A percentile compares a stretch with the other conserved stretches of the same genome.
Conservation (phyloP, 768 basidiomycete genomes). For the Mycena vulgaris region DNA sequence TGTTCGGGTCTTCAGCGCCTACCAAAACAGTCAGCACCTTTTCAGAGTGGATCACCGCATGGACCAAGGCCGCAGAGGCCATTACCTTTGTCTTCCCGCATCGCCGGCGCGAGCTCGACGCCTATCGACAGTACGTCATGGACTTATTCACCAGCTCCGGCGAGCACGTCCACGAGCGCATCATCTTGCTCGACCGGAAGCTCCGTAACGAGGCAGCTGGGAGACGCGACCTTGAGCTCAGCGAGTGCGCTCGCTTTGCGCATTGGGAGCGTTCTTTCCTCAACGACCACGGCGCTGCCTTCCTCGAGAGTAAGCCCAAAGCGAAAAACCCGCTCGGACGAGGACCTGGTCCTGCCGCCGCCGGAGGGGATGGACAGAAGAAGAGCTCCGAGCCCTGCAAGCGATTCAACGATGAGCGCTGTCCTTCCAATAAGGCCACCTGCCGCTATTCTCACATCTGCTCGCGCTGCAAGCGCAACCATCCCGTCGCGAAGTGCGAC, state of each 20-base stretch:
- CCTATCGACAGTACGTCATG: slow-evolving; percentile 43
- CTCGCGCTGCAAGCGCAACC: slow-evolving; percentile 19
- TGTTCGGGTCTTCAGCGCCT: neutral
- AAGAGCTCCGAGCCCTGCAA: slow-evolving; percentile 38
- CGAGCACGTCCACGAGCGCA: neutral
- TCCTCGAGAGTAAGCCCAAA: slow-evolving; percentile 12
- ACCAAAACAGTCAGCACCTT: slow-evolving; percentile 32
- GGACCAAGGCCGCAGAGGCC: slow-evolving; percentile 34
- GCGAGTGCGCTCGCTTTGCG: slow-evolving; percentile 27
- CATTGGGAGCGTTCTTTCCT: slow-evolving; percentile 26
- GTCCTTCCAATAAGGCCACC: slow-evolving; percentile 5
- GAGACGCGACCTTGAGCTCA: slow-evolving; percentile 39
- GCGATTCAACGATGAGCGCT: slow-evolving; percentile 41
- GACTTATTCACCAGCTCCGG: slow-evolving; percentile 39
- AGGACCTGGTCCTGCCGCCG: neutral
- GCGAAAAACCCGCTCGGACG: neutral
- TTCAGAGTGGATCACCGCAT: slow-evolving; percentile 46
- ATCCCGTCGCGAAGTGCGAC: slow-evolving; percentile 21
- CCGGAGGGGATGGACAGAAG: slow-evolving; percentile 4
- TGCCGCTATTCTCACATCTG: slow-evolving; percentile 43
- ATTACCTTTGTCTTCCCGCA: slow-evolving; percentile 45
- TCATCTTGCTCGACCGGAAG: slow-evolving; percentile 49
- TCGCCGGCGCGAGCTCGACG: slow-evolving; percentile 40
- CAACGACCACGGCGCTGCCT: slow-evolving; percentile 13
- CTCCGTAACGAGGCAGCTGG: slow-evolving; percentile 37